Evolutionary conservation across 108 stramenopile genomes (phyloP).

Genomic region (Nitzschia palea): DNA sequence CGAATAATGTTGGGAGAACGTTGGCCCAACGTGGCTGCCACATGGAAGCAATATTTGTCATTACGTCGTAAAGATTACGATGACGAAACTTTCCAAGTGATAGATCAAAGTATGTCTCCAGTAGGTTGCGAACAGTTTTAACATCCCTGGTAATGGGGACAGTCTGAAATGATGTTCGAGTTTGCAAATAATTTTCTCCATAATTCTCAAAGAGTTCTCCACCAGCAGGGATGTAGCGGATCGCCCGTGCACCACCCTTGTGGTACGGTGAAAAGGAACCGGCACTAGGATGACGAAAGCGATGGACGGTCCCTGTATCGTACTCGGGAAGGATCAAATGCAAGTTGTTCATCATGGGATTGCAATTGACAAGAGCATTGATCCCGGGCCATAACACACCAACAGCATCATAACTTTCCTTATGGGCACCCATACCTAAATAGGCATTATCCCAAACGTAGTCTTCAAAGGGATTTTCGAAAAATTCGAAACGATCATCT

Average conservation of each 20-base stretch:
- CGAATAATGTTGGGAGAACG: constrained; percentile 1
- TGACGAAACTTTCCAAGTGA: not conserved
- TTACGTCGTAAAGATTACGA: not conserved
- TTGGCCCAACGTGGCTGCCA: not conserved
- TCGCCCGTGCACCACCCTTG: constrained; percentile 18
- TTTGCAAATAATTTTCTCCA: constrained; percentile 65
- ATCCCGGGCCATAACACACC: constrained; percentile 44
- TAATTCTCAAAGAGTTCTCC: constrained; percentile 70
- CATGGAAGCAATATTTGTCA: not conserved
- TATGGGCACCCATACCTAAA: constrained; percentile 24
- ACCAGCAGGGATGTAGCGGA: constrained; percentile 47
- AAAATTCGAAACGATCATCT: not conserved
- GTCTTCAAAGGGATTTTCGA: constrained; percentile 38
- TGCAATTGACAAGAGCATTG: constrained; percentile 44
- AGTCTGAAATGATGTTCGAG: constrained; percentile 15
- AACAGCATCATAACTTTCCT: not conserved
- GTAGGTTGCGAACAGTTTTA: not conserved
- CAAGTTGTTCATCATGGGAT: constrained; percentile 40
- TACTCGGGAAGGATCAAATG: constrained; percentile 5
- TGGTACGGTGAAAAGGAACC: constrained; percentile 40
- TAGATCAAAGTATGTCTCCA: not conserved
- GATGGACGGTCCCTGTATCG: constrained; percentile 26
- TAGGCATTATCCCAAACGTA: constrained; percentile 49
- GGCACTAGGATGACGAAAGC: constrained; percentile 35
- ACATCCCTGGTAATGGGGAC: constrained; percentile 2